Conservation (phyloP, 2,329 filamentous ascomycete species). For the Fusarium succisae region DNA sequence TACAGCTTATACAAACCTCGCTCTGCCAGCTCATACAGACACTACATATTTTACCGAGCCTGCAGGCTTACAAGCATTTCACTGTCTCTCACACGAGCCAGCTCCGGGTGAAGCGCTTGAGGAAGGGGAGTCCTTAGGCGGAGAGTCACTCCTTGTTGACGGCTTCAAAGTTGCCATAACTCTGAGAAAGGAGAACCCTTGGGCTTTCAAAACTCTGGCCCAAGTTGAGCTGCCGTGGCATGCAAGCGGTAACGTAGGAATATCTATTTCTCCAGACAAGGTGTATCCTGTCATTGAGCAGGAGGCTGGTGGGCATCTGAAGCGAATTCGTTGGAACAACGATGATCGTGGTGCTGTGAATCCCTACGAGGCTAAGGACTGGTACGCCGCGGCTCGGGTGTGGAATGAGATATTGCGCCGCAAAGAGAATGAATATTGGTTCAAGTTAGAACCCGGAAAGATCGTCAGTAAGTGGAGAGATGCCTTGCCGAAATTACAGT, state of each 20-base stretch:
- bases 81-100: slow-evolving; percentile 78
- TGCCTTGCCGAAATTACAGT: neutral
- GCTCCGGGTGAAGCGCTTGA: slow-evolving; percentile 40
- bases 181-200: slow-evolving; percentile 62
- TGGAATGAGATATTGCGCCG: slow-evolving; percentile 77
- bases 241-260: slow-evolving; percentile 87
- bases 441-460: slow-evolving; percentile 81
- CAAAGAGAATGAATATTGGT: slow-evolving; percentile 76
- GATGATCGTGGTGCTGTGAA: slow-evolving; percentile 79
- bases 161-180: slow-evolving; percentile 77
- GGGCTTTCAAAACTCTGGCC: slow-evolving; percentile 67
- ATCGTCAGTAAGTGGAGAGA: slow-evolving; percentile 70
- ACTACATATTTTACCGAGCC: slow-evolving; percentile 97
- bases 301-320: slow-evolving; percentile 55
- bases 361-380: slow-evolving; percentile 55
- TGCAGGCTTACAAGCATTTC: slow-evolving; percentile 89
- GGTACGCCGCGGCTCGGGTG: slow-evolving; percentile 83
- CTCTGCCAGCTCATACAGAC: slow-evolving; percentile 88
- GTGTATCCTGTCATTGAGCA: slow-evolving; percentile 76
- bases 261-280: slow-evolving; percentile 78
- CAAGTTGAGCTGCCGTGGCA: slow-evolving; percentile 75
- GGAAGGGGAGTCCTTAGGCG: slow-evolving; percentile 63
- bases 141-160: slow-evolving; percentile 84
- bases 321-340: slow-evolving; percentile 90
- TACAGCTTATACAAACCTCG: slow-evolving; percentile 89